Base-by-base conservation (phyloP, 495 filamentous ascomycete genomes). In the Hypoxylon lenormandii region DNA sequence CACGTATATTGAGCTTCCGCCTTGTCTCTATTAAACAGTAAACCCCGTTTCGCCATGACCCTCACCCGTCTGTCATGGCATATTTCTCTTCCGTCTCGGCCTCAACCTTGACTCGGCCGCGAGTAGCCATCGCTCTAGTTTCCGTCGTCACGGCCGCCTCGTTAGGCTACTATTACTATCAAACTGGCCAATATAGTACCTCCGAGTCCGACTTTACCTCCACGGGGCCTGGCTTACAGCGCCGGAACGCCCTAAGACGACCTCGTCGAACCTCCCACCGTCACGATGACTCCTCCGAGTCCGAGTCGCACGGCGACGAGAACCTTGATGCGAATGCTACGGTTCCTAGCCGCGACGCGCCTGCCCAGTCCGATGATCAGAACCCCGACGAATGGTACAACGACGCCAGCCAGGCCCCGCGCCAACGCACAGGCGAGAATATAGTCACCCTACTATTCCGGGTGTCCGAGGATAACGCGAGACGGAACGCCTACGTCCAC, bases 401-500 rank as follows among this genome's bases (percentile, higher is more conserved):
- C 65, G 80, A 81, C 38, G 65, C 47, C 67, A 55, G 15, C 70
- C 77, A 74, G 67, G 73, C 63, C 74, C 72, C 64, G 47, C 84
- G 87, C 42, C 84, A 83, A 37, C 82, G 88, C n/a, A 87, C 88
- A 59, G 89, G 89, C 42, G 89, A 91, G 70, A 92, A 91, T 55
- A 81, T 92, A 58, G 86, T 92, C 23, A 89, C 85, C 51, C 75
- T 93, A 1, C 82, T 92, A 3, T 93, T 91, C 73, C 85, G 89
- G 37, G 91, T 93, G n/a, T 91, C 90, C 0, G 90, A 92, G 72
- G 90, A 96, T 64, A 91, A 93, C 59, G 89, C 92, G 3, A 84
- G 86, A 48, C 84, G 89, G 50, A 93, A 96, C 74, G 92, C 92
- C 13, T 96, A 94, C 74, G 90, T 97, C 23, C 95, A 99, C 74